These are phyloP conservation scores for Colletotrichum australisinense DNA, from an alignment of 2,329 filamentous ascomycete genomes.

Conservation along the genomic window DNA sequence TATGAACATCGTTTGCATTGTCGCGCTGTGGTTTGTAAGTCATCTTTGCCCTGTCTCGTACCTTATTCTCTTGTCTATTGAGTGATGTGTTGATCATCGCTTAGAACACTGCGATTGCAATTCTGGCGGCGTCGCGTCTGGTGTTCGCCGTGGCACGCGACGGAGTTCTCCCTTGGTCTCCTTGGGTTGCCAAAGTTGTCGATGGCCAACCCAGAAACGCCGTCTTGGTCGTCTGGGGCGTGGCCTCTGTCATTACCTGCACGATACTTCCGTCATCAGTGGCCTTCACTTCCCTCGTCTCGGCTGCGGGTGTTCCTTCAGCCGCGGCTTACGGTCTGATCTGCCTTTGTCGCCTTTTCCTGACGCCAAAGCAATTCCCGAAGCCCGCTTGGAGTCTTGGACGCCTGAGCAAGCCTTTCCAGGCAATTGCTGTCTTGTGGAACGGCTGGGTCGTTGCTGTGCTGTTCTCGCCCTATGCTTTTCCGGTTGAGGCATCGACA, in stretches of 20 bases:
- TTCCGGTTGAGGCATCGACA: conserved; percentile 54
- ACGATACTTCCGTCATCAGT: conserved; percentile 67
- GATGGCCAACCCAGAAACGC: conserved; percentile 70
- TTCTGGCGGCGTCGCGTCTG: conserved; percentile 69
- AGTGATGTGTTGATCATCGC: neutral
- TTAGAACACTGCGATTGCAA: conserved; percentile 68
- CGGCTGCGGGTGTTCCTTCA: conserved; percentile 62
- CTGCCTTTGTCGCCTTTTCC: conserved; percentile 57
- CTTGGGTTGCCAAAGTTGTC: conserved; percentile 66
- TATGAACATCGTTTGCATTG: conserved; percentile 69
- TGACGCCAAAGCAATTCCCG: conserved; percentile 59
- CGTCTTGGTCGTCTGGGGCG: conserved; percentile 67
- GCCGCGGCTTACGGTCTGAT: conserved; percentile 64
- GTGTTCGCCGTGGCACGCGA: conserved; percentile 73
- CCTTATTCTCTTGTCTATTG: no score
- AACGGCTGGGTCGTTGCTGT: conserved; percentile 62
- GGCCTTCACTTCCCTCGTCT: conserved; percentile 65
- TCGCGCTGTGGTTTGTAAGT: conserved; percentile 62
- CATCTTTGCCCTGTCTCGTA: accelerated
- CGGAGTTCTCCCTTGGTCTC: conserved; percentile 68
- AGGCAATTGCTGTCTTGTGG: conserved; percentile 59
- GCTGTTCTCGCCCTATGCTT: conserved; percentile 57
- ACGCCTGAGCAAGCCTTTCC: conserved; percentile 56
- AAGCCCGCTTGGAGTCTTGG: conserved; percentile 60
- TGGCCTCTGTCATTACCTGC: conserved; percentile 66